Conservation (phyloP, 2,329 filamentous ascomycete genomes). For the Nothophaeocryptopus gaeumannii region DNA sequence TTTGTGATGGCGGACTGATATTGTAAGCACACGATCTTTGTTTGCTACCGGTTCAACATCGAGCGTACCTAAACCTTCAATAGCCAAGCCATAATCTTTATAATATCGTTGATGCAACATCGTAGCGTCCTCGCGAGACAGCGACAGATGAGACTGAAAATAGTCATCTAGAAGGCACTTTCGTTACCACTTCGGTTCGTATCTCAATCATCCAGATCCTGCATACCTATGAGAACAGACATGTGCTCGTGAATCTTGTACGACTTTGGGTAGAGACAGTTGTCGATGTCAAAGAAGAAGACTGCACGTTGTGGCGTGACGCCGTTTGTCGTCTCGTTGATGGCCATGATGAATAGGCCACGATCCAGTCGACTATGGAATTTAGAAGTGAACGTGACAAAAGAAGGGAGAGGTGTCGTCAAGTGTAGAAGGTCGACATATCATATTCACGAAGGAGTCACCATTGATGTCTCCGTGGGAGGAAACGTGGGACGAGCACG, state of each 20-base stretch:
- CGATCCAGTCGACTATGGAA: no score
- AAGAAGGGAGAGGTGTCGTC: neutral
- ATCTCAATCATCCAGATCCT: constrained; percentile 27
- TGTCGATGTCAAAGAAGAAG: constrained; percentile 92
- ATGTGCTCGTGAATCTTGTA: constrained; percentile 84
- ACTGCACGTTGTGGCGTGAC: constrained; percentile 42
- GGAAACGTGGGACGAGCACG: no score
- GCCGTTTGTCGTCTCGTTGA: constrained; percentile 11
- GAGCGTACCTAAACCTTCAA: constrained; percentile 67
- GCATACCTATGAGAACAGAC: constrained; percentile 72
- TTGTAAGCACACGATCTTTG: no score
- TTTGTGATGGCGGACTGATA: constrained; percentile 76
- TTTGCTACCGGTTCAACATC: no score
- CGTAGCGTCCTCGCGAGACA: constrained; percentile 74
- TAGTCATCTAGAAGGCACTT: no score
- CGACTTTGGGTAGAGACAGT: constrained; percentile 82
- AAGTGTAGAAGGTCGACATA: neutral
- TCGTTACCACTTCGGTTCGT: no score
- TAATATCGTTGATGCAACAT: constrained; percentile 90
- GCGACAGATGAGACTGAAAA: constrained; percentile 66
- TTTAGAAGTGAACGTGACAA: neutral
- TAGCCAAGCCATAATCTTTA: constrained; percentile 91
- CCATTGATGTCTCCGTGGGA: no score
- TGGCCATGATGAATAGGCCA: constrained; percentile 2
- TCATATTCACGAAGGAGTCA: neutral